Base-by-base conservation (phyloP, 768 basidiomycete genomes). In the Leccinum barrowsii region DNA sequence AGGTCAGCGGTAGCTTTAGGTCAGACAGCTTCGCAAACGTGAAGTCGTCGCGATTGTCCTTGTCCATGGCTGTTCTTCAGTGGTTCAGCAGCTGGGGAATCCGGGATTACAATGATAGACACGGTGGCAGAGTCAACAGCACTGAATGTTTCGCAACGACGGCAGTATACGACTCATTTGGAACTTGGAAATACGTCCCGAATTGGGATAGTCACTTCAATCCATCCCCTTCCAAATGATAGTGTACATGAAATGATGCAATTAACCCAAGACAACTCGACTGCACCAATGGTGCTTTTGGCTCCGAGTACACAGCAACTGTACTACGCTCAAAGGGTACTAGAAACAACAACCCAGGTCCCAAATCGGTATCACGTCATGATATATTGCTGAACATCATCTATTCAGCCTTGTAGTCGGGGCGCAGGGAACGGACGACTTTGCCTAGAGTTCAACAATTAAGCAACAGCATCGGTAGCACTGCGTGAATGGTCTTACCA, bases 21-120 rank as follows among this genome's bases (percentile, higher is more conserved):
- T 95, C 91, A 55, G 90, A 90, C 19, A 94, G 83, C 70, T 89
- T 89, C 6, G 93, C 94, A 69, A 96, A 97, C 2, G 92, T 94
- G 66, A 94, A 92, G 72, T 97, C 94, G 65, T 94, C 90, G 35
- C 89, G 80, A 67, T 85, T 83, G 63, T 83, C 82, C 63, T 83
- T 83, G 72, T 83, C 82, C 82, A 83, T 83, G 55, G 34, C 19
- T 22, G 58, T 56, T 55, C 8, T 50, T 57, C 44, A 51, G n/a
- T 42, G 7, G 13, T 3, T 11, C 44, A 37, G 37, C 32, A 5
- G 13, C 6, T 12, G 47, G 21, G 21, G n/a, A n/a, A n/a, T n/a
- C n/a, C n/a, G n/a, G n/a, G 5, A 17, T 40, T 21, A 11, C 15
- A 48, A 34, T 30, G 21, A n/a, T n/a, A n/a, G n/a, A n/a, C n/a